These are phyloP conservation scores for Penicillium crustosum DNA, from an alignment of 2,329 filamentous ascomycete genomes.

Conservation along the genomic window DNA sequence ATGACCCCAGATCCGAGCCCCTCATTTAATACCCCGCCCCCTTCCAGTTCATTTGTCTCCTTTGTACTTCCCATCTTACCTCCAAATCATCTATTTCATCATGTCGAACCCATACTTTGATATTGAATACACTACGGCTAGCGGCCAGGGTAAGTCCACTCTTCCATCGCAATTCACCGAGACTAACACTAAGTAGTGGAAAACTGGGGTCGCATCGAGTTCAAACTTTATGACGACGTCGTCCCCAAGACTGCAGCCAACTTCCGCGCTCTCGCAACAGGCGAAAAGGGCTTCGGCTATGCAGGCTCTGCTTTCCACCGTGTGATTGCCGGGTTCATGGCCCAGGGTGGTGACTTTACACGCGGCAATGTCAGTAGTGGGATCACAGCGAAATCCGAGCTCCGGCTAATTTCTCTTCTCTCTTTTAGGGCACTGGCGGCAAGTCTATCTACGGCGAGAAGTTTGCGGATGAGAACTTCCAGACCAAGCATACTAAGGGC, in stretches of 20 bases:
- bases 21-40: not conserved
- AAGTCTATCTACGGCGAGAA: conserved; percentile 92
- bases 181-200: not conserved
- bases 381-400: not conserved
- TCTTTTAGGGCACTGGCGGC: conserved; percentile 73
- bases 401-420: not conserved
- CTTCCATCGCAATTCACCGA: not conserved
- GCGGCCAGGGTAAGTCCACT: not conserved
- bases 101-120: not conserved
- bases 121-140: not conserved
- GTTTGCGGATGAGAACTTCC: conserved; percentile 88
- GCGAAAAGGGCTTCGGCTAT: conserved; percentile 80
- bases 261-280: conserved; percentile 77
- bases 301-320: conserved; percentile 80
- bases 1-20: not conserved
- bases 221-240: conserved; percentile 77
- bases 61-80: not conserved
- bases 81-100: not conserved
- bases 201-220: conserved; percentile 69
- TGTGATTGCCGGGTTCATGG: conserved; percentile 87
- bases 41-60: not conserved
- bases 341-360: conserved; percentile 91
- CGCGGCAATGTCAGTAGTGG: conserved; percentile 72
- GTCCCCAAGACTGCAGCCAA: conserved; percentile 83
- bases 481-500: conserved; percentile 65